These are phyloP conservation scores for Clarireedia paspali DNA, from an alignment of 2,329 filamentous ascomycete genomes.

Conservation along the genomic window DNA sequence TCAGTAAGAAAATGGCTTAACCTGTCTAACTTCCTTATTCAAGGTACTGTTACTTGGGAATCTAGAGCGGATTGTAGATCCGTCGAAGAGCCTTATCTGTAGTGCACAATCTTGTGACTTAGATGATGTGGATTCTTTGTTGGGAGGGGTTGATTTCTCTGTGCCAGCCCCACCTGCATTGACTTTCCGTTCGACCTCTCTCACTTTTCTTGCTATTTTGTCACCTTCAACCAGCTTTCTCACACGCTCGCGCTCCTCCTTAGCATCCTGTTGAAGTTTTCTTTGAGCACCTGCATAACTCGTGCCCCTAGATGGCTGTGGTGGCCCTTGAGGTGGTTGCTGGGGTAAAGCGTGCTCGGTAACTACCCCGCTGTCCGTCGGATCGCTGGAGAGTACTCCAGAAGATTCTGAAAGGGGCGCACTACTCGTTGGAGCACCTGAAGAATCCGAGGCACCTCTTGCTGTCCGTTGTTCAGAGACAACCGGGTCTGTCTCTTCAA, in stretches of 20 bases:
- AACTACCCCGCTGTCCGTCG: neutral
- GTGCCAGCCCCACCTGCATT: conserved; percentile 22
- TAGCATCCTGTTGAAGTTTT: conserved; percentile 54
- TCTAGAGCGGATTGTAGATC: conserved; percentile 64
- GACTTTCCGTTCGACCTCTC: conserved; percentile 43
- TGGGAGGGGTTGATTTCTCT: neutral
- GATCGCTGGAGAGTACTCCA: neutral
- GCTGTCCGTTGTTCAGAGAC: neutral
- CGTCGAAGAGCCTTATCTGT: conserved; percentile 78
- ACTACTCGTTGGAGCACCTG: neutral
- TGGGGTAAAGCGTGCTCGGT: neutral
- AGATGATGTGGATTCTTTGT: conserved; percentile 5
- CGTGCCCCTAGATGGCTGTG: conserved; percentile 28
- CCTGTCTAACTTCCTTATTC: conserved; percentile 53
- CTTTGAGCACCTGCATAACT: conserved; percentile 48
- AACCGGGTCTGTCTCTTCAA: neutral
- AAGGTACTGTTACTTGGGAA: conserved; percentile 62
- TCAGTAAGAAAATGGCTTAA: neutral
- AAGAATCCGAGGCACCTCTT: neutral
- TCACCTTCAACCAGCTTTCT: conserved; percentile 71
- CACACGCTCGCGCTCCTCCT: conserved; percentile 63
- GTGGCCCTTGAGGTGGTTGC: neutral
- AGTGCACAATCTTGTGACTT: conserved; percentile 45
- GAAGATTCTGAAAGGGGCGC: neutral
- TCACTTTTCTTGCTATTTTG: conserved; percentile 56